A percentile compares a stretch with the other conserved stretches of the same genome.
Conservation (phyloP, 495 filamentous ascomycete species). For the Trypethelium eluteriae region DNA sequence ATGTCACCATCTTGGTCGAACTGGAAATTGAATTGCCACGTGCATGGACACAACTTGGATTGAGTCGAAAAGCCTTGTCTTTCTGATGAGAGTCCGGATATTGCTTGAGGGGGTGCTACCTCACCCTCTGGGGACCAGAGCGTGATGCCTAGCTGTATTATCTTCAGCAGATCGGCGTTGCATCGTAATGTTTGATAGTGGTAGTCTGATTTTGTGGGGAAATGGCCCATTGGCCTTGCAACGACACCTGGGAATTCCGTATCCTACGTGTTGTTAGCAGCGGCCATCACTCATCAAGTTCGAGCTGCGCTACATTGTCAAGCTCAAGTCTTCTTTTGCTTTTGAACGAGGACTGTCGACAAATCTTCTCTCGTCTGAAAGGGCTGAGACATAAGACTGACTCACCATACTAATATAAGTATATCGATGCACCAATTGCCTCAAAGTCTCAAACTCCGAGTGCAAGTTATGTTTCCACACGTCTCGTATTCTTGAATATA, state of each 20-base stretch:
- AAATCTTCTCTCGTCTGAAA: not conserved
- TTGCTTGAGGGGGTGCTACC: conserved; percentile 61
- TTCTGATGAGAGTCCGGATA: conserved; percentile 40
- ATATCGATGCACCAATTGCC: conserved; percentile 77
- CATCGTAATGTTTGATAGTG: conserved; percentile 96
- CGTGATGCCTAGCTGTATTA: conserved; percentile 93
- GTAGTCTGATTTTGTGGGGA: conserved; percentile 90
- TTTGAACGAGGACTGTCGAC: not conserved
- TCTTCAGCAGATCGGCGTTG: conserved; percentile 93
- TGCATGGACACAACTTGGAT: conserved; percentile 60
- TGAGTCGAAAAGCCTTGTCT: conserved; percentile 39
- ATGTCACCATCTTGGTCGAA: conserved; percentile 92
- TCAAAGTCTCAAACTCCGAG: conserved; percentile 76
- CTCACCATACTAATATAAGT: conserved; percentile 94
- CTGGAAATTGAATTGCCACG: conserved; percentile 99
- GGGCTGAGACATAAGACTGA: not conserved
- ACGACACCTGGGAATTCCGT: conserved; percentile 97
- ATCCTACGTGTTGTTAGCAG: conserved; percentile 50
- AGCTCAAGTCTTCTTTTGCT: not conserved
- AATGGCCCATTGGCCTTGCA: conserved; percentile 86
- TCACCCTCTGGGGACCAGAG: conserved; percentile 84
- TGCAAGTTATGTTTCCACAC: conserved; percentile 88
- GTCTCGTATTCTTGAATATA: conserved; percentile 63
- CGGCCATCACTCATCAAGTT: too few species aligned
- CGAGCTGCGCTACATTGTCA: not conserved